Conservation (phyloP, 176 grass and related monocot genomes). For the Carex parvula region DNA sequence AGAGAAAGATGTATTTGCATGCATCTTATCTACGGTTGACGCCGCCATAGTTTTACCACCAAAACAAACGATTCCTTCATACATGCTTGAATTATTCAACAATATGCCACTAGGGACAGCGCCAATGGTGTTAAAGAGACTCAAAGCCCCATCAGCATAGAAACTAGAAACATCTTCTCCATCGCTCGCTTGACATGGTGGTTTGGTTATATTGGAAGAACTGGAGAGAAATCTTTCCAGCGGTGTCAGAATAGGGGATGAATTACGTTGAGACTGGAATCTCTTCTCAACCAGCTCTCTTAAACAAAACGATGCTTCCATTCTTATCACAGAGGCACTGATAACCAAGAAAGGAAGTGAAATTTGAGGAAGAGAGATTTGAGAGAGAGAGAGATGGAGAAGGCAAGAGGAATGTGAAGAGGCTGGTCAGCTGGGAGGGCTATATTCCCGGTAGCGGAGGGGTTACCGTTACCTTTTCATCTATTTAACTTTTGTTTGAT, state of each 20-base stretch:
- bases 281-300: constrained; percentile 27
- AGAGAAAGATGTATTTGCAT: neutral
- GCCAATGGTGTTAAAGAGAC: constrained; percentile 17
- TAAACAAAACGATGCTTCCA: constrained; percentile 12
- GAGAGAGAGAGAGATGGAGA: constrained; percentile 9
- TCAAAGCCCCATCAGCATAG: neutral
- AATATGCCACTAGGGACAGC: constrained; percentile 24
- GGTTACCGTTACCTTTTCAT: constrained; percentile 20
- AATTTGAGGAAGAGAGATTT: neutral
- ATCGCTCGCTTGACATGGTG: neutral
- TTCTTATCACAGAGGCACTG: neutral
- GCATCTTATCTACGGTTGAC: neutral
- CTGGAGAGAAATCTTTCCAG: constrained; percentile 38
- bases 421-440: constrained; percentile 22
- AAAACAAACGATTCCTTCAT: constrained; percentile 12
- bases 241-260: constrained; percentile 8
- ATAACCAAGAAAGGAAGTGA: constrained; percentile 6
- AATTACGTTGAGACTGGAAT: neutral
- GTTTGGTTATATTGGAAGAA: constrained; percentile 2
- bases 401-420: constrained; percentile 23
- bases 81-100: constrained; percentile 30
- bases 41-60: neutral
- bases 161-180: neutral
- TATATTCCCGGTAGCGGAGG: constrained; percentile 10
- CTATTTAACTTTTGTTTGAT: neutral